These are phyloP conservation scores for Trichoderma cornu-damae DNA, from an alignment of 2,329 filamentous ascomycete genomes.

Conservation along the genomic window DNA sequence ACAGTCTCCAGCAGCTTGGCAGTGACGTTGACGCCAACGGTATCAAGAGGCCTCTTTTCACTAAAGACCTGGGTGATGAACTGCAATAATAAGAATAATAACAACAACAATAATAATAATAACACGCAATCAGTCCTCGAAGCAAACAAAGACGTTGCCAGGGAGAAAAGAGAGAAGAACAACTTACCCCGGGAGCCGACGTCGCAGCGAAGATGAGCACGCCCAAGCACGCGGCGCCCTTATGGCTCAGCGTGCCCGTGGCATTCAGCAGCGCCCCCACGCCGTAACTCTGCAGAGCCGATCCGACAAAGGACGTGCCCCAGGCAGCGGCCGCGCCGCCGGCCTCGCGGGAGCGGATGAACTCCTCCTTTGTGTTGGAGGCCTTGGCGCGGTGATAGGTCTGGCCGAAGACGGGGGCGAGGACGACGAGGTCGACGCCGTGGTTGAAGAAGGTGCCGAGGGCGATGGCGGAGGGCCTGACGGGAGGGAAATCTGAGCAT, in stretches of 20 bases:
- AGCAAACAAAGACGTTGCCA: neutral
- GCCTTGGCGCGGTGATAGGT: conserved; percentile 89
- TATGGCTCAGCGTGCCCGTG: conserved; percentile 91
- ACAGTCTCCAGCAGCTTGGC: conserved; percentile 90
- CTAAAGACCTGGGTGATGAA: conserved; percentile 81
- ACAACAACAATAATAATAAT: too few species aligned
- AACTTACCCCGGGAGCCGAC: conserved; percentile 75
- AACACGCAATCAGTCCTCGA: neutral
- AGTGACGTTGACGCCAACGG: conserved; percentile 76
- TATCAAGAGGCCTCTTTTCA: conserved; percentile 89
- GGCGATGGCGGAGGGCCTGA: conserved; percentile 97
- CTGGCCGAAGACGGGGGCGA: conserved; percentile 86
- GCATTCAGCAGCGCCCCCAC: conserved; percentile 89
- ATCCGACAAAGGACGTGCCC: conserved; percentile 85
- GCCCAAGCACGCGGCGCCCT: conserved; percentile 92
- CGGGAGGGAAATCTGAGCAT: conserved; percentile 56
- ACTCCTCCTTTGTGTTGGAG: conserved; percentile 94
- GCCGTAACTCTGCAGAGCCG: conserved; percentile 82
- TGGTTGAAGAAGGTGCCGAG: conserved; percentile 96
- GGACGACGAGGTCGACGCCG: conserved; percentile 78
- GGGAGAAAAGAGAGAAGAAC: neutral
- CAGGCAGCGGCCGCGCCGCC: conserved; percentile 80
- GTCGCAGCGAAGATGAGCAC: conserved; percentile 86
- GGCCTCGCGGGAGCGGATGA: conserved; percentile 88
- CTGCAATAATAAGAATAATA: too few species aligned